These are phyloP conservation scores for Hypoxylon rickii DNA, from an alignment of 495 filamentous ascomycete species.

Conservation along the genomic window DNA sequence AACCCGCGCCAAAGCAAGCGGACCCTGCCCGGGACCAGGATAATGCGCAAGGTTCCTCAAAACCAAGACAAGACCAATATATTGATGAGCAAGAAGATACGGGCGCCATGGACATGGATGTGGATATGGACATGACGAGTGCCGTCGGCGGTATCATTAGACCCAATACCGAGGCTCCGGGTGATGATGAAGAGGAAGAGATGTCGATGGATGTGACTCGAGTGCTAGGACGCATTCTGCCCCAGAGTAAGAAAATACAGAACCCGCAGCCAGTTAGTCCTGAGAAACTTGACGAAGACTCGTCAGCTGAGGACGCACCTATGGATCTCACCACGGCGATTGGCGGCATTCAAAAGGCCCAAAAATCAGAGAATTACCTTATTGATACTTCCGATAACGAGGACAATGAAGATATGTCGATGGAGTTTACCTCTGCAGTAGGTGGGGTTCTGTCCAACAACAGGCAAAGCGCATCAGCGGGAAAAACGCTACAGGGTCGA, in stretches of 20 bases:
- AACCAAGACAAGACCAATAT: neutral
- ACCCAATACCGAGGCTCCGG: constrained; percentile 30
- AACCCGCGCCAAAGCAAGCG: constrained; percentile 26
- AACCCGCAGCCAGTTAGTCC: constrained; percentile 31
- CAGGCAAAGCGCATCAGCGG: constrained; percentile 27
- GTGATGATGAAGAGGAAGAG: constrained; percentile 56
- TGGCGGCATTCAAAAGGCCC: constrained; percentile 60
- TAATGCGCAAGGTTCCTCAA: neutral
- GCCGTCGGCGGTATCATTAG: constrained; percentile 61
- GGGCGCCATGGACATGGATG: constrained; percentile 45
- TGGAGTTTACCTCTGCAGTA: constrained; percentile 79
- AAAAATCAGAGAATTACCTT: constrained; percentile 31
- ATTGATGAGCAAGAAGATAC: constrained; percentile 35
- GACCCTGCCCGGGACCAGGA: constrained; percentile 20
- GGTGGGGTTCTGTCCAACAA: constrained; percentile 62
- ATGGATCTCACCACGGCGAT: constrained; percentile 78
- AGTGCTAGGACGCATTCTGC: constrained; percentile 79
- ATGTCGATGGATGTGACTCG: constrained; percentile 86
- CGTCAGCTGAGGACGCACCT: constrained; percentile 54
- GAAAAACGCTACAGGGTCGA: constrained; percentile 27
- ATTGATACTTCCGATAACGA: constrained; percentile 36
- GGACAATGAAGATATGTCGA: constrained; percentile 71
- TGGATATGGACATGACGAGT: constrained; percentile 60
- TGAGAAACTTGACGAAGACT: constrained; percentile 35
- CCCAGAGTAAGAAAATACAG: constrained; percentile 42